Evolutionary conservation across 108 stramenopile genomes (phyloP).

Genomic region (Nannochloropsis oceanica): DNA sequence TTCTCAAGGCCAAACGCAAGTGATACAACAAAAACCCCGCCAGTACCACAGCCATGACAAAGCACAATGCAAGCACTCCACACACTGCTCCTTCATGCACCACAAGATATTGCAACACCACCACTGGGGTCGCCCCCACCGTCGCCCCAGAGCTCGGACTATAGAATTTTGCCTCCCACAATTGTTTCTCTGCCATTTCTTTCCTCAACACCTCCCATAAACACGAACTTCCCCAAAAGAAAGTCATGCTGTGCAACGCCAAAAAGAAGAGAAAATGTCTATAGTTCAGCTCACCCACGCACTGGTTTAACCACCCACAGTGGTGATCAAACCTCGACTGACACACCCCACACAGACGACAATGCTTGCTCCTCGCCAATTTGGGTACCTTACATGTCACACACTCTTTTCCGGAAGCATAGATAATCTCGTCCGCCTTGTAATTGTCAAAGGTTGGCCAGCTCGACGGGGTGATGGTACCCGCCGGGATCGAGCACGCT

Average conservation of each 20-base stretch:
- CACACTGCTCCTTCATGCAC: slow-evolving; percentile 10
- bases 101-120: slow-evolving; percentile 1
- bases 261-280: slow-evolving; percentile 43
- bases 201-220: not conserved
- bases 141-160: not conserved
- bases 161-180: slow-evolving; percentile 10
- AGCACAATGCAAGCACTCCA: slow-evolving; percentile 4
- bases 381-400: slow-evolving; percentile 22
- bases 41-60: slow-evolving; percentile 3
- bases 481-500: not conserved
- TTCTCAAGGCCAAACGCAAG: not conserved
- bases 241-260: slow-evolving; percentile 5
- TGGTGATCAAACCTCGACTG: slow-evolving; percentile 48
- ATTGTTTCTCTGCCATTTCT: not conserved
- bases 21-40: slow-evolving; percentile 18
- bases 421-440: not conserved
- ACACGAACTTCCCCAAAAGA: slow-evolving; percentile 7
- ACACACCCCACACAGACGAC: slow-evolving; percentile 40
- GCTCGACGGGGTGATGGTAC: not conserved
- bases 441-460: not conserved
- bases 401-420: not conserved
- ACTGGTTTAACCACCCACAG: slow-evolving; percentile 47
- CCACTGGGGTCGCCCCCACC: slow-evolving; percentile 1
- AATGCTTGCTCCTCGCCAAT: slow-evolving; percentile 43
- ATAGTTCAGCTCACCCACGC: slow-evolving; percentile 45